These are phyloP conservation scores for Coix lacrymajobi DNA, from an alignment of 176 grass and related monocot genomes.

Conservation along the genomic window DNA sequence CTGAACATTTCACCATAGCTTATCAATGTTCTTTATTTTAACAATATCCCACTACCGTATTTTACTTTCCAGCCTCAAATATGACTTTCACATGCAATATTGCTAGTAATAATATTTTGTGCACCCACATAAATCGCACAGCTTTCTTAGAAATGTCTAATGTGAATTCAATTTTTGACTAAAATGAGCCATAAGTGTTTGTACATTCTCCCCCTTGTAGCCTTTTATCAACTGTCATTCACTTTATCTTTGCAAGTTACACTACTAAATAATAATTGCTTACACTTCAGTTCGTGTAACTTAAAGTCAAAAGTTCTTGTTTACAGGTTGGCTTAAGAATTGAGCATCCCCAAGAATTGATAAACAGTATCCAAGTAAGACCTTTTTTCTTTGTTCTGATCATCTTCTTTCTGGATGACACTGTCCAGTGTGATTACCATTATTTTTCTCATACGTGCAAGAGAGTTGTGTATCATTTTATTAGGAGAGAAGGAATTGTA, in stretches of 20 bases:
- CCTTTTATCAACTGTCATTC: background rate
- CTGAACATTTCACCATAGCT: background rate
- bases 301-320: background rate
- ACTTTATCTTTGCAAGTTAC: conserved; percentile 12
- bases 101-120: background rate
- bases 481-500: background rate
- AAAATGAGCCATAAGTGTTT: background rate
- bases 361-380: conserved; percentile 93
- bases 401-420: background rate
- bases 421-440: background rate
- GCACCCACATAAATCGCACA: background rate
- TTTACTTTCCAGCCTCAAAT: background rate
- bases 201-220: background rate
- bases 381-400: conserved; percentile 10
- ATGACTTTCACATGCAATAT: background rate
- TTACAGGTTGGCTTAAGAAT: conserved; percentile 89
- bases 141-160: background rate
- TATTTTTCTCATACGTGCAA: background rate
- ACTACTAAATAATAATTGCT: background rate
- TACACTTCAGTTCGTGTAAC: conserved; percentile 8
- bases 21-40: background rate
- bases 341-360: conserved; percentile 89
- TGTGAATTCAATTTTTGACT: background rate
- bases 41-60: background rate
- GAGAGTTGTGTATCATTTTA: background rate